phyloP scores from a whole-genome alignment of 129 eudicot species.

The Flaveria bidentis region DNA sequence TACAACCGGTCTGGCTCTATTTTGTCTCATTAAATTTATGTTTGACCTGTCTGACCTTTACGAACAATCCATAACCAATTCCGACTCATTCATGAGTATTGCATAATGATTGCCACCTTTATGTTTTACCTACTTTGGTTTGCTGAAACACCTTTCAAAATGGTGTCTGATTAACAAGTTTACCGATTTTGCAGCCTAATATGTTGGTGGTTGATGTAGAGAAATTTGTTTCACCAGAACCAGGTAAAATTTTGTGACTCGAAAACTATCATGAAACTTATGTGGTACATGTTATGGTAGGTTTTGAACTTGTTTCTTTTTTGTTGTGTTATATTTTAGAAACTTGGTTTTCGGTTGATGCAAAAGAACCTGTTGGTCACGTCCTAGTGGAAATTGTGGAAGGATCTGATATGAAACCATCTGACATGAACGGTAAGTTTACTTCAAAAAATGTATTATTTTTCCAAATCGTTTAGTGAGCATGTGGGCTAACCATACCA shows the following conservation, averaged over 20 bases:
- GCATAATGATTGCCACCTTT: no score
- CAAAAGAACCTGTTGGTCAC: slow-evolving; percentile 73
- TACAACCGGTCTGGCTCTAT: background rate
- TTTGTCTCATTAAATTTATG: background rate
- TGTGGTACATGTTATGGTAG: background rate
- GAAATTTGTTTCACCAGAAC: slow-evolving; percentile 69
- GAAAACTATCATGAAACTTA: background rate
- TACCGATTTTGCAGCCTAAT: slow-evolving; percentile 67
- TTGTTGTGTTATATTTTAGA: slow-evolving; percentile 33
- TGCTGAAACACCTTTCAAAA: background rate
- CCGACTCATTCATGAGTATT: no score
- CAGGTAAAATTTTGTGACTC: slow-evolving; percentile 47
- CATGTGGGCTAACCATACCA: slow-evolving; percentile 7
- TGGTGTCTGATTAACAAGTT: slow-evolving; percentile 11
- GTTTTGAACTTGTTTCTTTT: slow-evolving; percentile 17
- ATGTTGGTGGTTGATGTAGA: slow-evolving; percentile 94
- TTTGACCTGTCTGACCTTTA: background rate
- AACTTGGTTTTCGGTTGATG: slow-evolving; percentile 83
- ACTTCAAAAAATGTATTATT: background rate
- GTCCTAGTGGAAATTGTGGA: slow-evolving; percentile 72
- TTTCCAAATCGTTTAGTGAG: background rate
- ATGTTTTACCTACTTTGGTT: background rate
- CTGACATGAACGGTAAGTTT: slow-evolving; percentile 76
- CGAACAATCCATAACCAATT: no score
- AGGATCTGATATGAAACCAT: slow-evolving; percentile 83